Base-by-base conservation (phyloP, 331 rosid genomes). In the Malus hybrid region DNA sequence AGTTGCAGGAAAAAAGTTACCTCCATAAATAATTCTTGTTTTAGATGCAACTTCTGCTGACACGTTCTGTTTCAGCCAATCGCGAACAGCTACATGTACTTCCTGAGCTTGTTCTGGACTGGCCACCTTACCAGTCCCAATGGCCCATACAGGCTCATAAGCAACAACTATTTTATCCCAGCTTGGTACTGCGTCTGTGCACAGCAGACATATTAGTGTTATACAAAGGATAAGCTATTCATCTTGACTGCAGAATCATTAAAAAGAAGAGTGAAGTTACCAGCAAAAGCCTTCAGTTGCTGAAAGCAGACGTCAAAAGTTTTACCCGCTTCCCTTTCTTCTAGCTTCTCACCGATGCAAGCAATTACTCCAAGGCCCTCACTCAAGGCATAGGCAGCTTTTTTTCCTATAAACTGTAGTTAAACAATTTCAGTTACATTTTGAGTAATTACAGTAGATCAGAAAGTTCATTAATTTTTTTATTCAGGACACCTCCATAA, bases 131-230 rank as follows among this genome's bases (percentile, higher is more conserved):
- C 99, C 99, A 8, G 99, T 95, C 77, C 99, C 99, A 83, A 95
- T 95, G 77, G 99, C 99, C 99, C 99, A 95, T 31, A 95, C 98
- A 55, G 99, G 99, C 87, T 95, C 99, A 80, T 95, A 95, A 11
- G 99, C 99, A 76, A 95, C 86, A 64, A 95, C 99, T 56, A 92
- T 75, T 74, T 87, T 84, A 67, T 92, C 99, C 99, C 99, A 95
- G 83, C 96, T 87, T 42, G 96, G 93, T 75, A 95, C 92, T 6
- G 93, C 88, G 78, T 95, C 99, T 95, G 93, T 76, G 79, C 34
- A 82, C 39, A 71, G 79, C 36, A 59, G 62, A 32, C 56, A 5
- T 39, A 39, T 13, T 27, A 42, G 64, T 60, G 48, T 85, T 62
- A 76, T 1, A 68, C 69, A 76, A 72, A 50, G 36, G 22, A 77